A percentile compares a stretch with the other conserved stretches of the same genome.
Conservation (phyloP, 2,329 filamentous ascomycete species). For the Aspergillus unguis region DNA sequence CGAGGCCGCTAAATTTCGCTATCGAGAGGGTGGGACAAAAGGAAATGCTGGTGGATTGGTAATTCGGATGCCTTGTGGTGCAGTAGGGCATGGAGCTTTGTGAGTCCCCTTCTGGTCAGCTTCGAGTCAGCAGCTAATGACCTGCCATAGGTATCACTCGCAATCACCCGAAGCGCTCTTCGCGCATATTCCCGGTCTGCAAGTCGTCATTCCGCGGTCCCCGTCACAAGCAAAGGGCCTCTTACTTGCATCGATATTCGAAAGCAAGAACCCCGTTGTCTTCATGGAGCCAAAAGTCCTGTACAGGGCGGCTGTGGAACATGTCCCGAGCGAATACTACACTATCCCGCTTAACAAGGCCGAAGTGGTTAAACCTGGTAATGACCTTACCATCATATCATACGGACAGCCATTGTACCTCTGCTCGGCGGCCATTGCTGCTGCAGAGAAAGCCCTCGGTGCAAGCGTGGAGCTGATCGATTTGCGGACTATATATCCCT, state of each 20-base stretch:
- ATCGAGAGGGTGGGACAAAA: slow-evolving; percentile 64
- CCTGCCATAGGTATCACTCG: slow-evolving; percentile 62
- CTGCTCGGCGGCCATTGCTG: slow-evolving; percentile 71
- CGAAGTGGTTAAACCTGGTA: slow-evolving; percentile 75
- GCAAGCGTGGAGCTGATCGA: slow-evolving; percentile 83
- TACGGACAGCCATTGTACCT: slow-evolving; percentile 89
- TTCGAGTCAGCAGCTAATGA: neutral
- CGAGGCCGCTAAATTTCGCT: slow-evolving; percentile 84
- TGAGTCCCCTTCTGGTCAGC: slow-evolving; percentile 30
- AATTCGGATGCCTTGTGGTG: slow-evolving; percentile 84
- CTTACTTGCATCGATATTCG: slow-evolving; percentile 69
- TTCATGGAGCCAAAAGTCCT: slow-evolving; percentile 95
- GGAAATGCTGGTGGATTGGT: slow-evolving; percentile 74
- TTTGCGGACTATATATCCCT: slow-evolving; percentile 82
- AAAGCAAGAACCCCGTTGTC: slow-evolving; percentile 77
- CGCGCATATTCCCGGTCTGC: slow-evolving; percentile 78
- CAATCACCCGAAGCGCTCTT: slow-evolving; percentile 88
- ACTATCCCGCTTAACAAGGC: slow-evolving; percentile 82
- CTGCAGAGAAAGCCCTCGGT: slow-evolving; percentile 70
- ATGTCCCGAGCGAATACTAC: slow-evolving; percentile 78
- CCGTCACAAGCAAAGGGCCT: slow-evolving; percentile 87
- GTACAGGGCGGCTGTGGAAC: slow-evolving; percentile 86
- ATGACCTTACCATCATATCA: slow-evolving; percentile 77
- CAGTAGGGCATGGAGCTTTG: slow-evolving; percentile 82
- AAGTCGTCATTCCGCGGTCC: slow-evolving; percentile 81